phyloP scores from a whole-genome alignment of 2,329 filamentous ascomycete species.

The Mariannaea elegans region DNA sequence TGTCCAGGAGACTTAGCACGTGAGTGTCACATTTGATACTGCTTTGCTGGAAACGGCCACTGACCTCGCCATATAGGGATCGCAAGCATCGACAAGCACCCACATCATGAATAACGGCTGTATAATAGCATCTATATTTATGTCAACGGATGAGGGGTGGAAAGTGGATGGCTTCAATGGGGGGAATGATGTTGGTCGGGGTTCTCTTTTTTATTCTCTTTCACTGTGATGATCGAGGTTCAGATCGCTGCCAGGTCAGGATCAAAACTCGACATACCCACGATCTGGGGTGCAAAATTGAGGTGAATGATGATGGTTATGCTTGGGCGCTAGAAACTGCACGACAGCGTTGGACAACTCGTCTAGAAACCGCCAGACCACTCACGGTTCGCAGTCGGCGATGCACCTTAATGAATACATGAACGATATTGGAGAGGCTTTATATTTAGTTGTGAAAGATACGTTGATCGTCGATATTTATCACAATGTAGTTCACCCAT shows the following conservation, averaged over 20 bases:
- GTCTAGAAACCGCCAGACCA: conserved; percentile 34
- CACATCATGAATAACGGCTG: conserved; percentile 35
- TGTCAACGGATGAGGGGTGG: conserved; percentile 26
- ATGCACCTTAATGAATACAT: conserved; percentile 43
- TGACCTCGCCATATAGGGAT: conserved; percentile 34
- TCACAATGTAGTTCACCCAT: background rate
- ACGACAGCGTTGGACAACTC: conserved; percentile 32
- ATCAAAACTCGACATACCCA: conserved; percentile 15
- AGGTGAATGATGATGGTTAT: conserved; percentile 31
- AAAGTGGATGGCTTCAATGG: conserved; percentile 24
- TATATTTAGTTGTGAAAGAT: conserved; percentile 2
- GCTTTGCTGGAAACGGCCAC: background rate
- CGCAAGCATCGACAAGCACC: conserved; percentile 40
- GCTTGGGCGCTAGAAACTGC: conserved; percentile 34
- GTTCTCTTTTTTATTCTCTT: conserved; percentile 30
- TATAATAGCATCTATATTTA: conserved; percentile 39
- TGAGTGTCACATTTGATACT: conserved; percentile 49
- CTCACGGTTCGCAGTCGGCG: conserved; percentile 34
- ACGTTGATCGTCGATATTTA: background rate
- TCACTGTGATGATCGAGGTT: conserved; percentile 31
- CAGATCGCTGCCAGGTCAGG: conserved; percentile 22
- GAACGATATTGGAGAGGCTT: conserved; percentile 27
- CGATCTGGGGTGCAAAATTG: conserved; percentile 28
- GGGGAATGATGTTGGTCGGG: conserved; percentile 26
- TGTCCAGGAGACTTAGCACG: conserved; percentile 96